These are phyloP conservation scores for Candida awuae DNA, from an alignment of 805 yeast genomes.

Conservation along the genomic window DNA sequence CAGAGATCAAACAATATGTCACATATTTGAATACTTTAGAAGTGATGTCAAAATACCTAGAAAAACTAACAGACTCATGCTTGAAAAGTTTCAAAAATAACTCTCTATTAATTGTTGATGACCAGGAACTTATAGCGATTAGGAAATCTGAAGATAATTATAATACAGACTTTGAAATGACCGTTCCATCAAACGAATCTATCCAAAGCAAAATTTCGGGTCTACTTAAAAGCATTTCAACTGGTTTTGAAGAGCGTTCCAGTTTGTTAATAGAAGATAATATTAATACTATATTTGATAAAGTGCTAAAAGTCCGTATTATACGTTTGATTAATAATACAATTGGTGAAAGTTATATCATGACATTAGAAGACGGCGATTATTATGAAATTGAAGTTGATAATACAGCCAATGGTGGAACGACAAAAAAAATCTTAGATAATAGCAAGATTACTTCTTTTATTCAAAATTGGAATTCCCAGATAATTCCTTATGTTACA, in stretches of 20 bases:
- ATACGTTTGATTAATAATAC: slow-evolving; percentile 29
- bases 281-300: slow-evolving; percentile 33
- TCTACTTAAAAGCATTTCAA: slow-evolving; percentile 5
- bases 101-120: slow-evolving; percentile 27
- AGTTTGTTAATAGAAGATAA: slow-evolving; percentile 33
- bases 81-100: slow-evolving; percentile 21
- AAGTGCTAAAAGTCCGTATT: slow-evolving; percentile 30
- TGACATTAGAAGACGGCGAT: slow-evolving; percentile 23
- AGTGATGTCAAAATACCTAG: slow-evolving; percentile 50
- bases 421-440: not conserved
- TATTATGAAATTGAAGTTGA: not conserved
- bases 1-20: slow-evolving; percentile 45
- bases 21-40: slow-evolving; percentile 68
- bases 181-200: slow-evolving; percentile 11
- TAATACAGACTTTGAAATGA: slow-evolving; percentile 15
- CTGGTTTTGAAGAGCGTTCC: slow-evolving; percentile 8
- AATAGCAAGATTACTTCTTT: slow-evolving; percentile 32
- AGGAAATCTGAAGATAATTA: slow-evolving; percentile 18
- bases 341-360: slow-evolving; percentile 34
- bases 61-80: slow-evolving; percentile 42
- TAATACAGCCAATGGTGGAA: slow-evolving; percentile 1
- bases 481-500: slow-evolving; percentile 54
- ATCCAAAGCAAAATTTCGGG: slow-evolving; percentile 6
- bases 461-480: slow-evolving; percentile 52
- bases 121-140: slow-evolving; percentile 22